Evolutionary conservation across 768 basidiomycete genomes (phyloP), one percentile per base, ranked within the genome.

Genomic region (Tubosaeta sp.): DNA sequence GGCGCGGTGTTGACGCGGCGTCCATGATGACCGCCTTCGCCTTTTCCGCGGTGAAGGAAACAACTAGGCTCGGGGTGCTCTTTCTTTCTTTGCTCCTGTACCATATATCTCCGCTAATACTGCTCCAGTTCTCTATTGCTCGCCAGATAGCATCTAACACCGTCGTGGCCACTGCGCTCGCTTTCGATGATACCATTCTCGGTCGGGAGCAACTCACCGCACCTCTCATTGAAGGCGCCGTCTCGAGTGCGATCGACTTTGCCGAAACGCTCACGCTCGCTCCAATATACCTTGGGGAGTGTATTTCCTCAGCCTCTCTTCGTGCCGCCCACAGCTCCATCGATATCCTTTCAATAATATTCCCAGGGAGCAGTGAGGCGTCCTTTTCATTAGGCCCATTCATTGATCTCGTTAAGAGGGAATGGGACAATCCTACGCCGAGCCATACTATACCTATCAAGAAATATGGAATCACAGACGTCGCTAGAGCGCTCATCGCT

Each of bases 301-400:
- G 86, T 56, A 75, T 91, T 44, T 85, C 89, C 13, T 81, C 84
- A 3, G 85, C 87, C 5, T 86, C 86, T 5, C 73, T 92, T 34
- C 71, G 82, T 18, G 87, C 87, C 2, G 90, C 86, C 0, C 81
- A 87, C 51, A 79, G 81, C 55, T 87, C 88, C 22, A 81, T 90
- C 55, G 87, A 89, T 59, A 76, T 83, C 40, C 78, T 90, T 35
- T 79, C 84, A 10, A 74, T 78, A 35, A 81, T 89, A 56, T 86
- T 88, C 63, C 84, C 85, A 3, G 84, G 84, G 4, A 83, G 81
- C 59, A 84, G 82, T 59, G 90, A 90, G 54, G 84, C 88, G 2
- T 84, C 86, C 16, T 91, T 91, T 66, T 90, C 88, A 2, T 72
- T 93, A 7, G 83, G 81, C 9, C 83, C 87, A 10, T 90, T 92